Evolutionary conservation across 2,329 filamentous ascomycete genomes (phyloP).

Genomic region (Fonsecaea multimorphosa): DNA sequence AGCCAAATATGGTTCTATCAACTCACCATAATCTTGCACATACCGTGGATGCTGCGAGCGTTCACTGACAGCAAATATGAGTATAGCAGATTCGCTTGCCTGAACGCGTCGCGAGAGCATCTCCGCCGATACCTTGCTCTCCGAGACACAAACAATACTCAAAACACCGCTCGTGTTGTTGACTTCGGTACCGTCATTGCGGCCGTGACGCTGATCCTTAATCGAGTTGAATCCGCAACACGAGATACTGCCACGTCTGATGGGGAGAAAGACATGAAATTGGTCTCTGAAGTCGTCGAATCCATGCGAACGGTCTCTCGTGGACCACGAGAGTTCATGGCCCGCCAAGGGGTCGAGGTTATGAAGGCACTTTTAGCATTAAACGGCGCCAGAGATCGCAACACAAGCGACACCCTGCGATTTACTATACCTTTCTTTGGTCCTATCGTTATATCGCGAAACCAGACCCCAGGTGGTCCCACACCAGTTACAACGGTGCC

Average conservation of each 20-base stretch:
- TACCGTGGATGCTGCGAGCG: constrained; percentile 60
- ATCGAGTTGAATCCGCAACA: constrained; percentile 7
- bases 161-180: constrained; percentile 8
- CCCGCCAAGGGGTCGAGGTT: constrained; percentile 15
- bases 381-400: not conserved
- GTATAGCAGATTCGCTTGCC: constrained; percentile 57
- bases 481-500: not conserved
- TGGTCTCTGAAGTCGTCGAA: constrained; percentile 9
- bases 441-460: not conserved
- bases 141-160: constrained; percentile 45
- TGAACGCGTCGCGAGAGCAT: constrained; percentile 59
- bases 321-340: constrained; percentile 13
- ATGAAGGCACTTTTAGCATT: constrained; percentile 11
- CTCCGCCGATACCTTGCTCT: constrained; percentile 51
- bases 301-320: constrained; percentile 18
- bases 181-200: constrained; percentile 19
- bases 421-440: constrained; percentile 20
- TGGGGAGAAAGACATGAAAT: constrained; percentile 3
- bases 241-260: not conserved
- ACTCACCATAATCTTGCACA: constrained; percentile 59
- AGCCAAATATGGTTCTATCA: constrained; percentile 60
- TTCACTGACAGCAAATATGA: constrained; percentile 48
- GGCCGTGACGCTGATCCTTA: constrained; percentile 5
- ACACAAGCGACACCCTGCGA: constrained; percentile 2
- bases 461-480: not conserved